Evolutionary conservation across 192 early-diverging fungal species (phyloP), one percentile per base, ranked within the genome.

Genomic region (Coemansia sp.): DNA sequence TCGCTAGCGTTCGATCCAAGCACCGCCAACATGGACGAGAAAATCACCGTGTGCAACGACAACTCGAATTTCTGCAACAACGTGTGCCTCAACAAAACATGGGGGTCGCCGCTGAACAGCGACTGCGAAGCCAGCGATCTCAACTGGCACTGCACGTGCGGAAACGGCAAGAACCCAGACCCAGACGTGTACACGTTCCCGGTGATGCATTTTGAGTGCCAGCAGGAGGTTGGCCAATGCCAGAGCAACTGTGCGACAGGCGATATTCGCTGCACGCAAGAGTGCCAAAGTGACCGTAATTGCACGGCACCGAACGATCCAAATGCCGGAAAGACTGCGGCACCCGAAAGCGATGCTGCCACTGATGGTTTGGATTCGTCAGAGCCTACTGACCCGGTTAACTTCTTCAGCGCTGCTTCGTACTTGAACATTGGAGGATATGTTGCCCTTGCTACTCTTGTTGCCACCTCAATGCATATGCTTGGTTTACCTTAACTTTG

Each of bases 31-130:
- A 77, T 72, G 46, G 70, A 68, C 37, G 68, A 74, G 37, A 76
- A 77, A 42, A 76, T 68, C 33, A 79, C 72, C 26, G 76, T 77
- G 82, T 84, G 82, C 56, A 77, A 72, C 64, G 70, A 84, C 63
- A 79, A 84, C 74, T 74, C 73, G 13, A 75, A 79, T 57, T 84
- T 84, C 60, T 84, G 82, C 69, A 42, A 74, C 35, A 84, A 84
- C 71, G 71, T 84, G 55, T 84, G 82, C 30, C 68, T 77, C 21
- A 84, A 84, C 71, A 70, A 68, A 66, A 84, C 82, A 20, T 80
- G 72, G 73, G 79, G 73, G 7, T 42, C 71, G 52, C 74, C 82
- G 37, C 73, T 71, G 57, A 75, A 75, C 70, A 77, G 71, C 55
- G 71, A 34, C n/a, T 84, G 82, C 66, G 82, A 84, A 23, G 59